Evolutionary conservation across 805 yeast species (phyloP).

Genomic region (Candida lessepsii): DNA sequence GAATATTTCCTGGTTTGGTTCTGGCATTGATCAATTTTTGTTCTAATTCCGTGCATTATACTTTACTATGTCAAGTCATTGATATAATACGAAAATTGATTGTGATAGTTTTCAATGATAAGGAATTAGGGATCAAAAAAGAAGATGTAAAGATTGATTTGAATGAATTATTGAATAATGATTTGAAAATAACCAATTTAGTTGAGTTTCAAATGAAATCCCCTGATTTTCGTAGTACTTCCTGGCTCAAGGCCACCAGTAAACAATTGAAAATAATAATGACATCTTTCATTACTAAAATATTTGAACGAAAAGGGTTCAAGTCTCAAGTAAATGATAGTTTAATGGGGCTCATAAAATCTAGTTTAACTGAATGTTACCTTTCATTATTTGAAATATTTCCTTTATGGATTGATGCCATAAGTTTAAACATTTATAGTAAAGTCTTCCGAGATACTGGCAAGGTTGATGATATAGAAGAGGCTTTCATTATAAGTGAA

Average conservation of each 20-base stretch:
- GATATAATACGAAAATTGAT: conserved; percentile 22
- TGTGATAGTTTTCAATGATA: conserved; percentile 32
- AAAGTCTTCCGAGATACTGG: conserved; percentile 13
- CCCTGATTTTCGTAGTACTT: conserved; percentile 16
- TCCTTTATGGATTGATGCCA: conserved; percentile 30
- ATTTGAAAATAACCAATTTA: background rate
- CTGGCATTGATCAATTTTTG: conserved; percentile 33
- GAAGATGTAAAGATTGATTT: conserved; percentile 4
- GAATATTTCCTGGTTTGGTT: conserved; percentile 40
- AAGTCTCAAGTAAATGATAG: conserved; percentile 24
- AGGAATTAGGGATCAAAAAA: conserved; percentile 4
- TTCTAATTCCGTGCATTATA: conserved; percentile 22
- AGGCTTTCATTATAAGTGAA: conserved; percentile 7
- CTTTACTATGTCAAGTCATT: conserved; percentile 21
- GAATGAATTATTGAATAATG: background rate
- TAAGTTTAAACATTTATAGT: conserved; percentile 17
- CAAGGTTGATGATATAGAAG: background rate
- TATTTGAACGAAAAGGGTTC: conserved; percentile 21
- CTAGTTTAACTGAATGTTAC: conserved; percentile 26
- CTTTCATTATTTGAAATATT: conserved; percentile 28
- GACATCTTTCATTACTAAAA: conserved; percentile 28
- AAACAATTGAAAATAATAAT: conserved; percentile 37
- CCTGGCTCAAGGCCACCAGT: conserved; percentile 41
- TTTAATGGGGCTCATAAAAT: conserved; percentile 23
- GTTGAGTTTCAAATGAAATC: background rate